These are phyloP conservation scores for Populus trichocarpa DNA, from an alignment of 441 rosid genomes.

Conservation along the genomic window DNA sequence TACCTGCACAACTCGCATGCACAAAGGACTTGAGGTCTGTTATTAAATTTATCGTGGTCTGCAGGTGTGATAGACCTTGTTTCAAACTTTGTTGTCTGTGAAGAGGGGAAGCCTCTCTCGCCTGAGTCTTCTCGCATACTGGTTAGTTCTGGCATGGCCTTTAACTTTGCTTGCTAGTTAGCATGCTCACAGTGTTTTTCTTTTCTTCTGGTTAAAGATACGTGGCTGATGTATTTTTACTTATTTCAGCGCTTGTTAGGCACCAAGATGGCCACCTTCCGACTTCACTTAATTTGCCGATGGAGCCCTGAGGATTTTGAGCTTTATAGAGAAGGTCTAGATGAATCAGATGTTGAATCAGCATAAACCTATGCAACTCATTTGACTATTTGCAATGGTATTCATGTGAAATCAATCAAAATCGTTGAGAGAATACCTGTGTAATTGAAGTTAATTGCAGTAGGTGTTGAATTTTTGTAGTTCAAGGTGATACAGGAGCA, in stretches of 20 bases:
- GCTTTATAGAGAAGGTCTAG: slow-evolving; percentile 59
- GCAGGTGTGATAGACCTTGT: slow-evolving; percentile 91
- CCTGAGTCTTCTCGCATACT: slow-evolving; percentile 90
- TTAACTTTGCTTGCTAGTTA: not conserved
- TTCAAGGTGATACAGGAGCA: not conserved
- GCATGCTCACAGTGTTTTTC: not conserved
- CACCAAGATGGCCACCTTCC: slow-evolving; percentile 86
- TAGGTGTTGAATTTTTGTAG: not conserved
- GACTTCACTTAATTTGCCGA: slow-evolving; percentile 73
- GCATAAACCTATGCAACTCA: slow-evolving; percentile 25
- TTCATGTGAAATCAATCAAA: no score
- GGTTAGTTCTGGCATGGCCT: slow-evolving; percentile 33
- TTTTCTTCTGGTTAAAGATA: not conserved
- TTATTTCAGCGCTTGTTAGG: slow-evolving; percentile 76
- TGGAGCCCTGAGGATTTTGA: slow-evolving; percentile 82
- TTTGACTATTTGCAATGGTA: not conserved
- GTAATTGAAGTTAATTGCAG: not conserved
- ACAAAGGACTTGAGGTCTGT: not conserved
- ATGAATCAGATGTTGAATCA: slow-evolving; percentile 76
- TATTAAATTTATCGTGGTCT: not conserved
- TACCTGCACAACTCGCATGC: not conserved
- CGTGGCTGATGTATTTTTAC: not conserved
- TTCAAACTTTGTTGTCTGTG: slow-evolving; percentile 81
- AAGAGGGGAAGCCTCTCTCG: slow-evolving; percentile 85
- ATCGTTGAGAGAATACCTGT: not conserved